phyloP scores from a whole-genome alignment of 345 rosid species.

The Hevea brasiliensis region DNA sequence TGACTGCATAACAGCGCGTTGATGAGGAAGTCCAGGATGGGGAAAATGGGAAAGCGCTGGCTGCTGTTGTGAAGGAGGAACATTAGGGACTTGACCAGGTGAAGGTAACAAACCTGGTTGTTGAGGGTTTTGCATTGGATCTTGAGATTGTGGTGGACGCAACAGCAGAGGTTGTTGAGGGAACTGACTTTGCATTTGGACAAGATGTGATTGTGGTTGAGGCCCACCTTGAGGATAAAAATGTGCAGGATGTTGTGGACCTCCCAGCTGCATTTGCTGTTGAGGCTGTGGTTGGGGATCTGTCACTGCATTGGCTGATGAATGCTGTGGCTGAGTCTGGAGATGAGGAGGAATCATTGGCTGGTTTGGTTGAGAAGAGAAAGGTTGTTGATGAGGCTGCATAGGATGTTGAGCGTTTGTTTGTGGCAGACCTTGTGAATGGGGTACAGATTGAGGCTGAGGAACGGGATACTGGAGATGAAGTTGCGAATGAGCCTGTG shows the following conservation, averaged over 20 bases:
- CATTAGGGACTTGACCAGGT: slow-evolving; percentile 30
- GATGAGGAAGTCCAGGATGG: slow-evolving; percentile 46
- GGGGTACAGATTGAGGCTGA: slow-evolving; percentile 18
- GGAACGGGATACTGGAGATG: slow-evolving; percentile 21
- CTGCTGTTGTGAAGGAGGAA: slow-evolving; percentile 39
- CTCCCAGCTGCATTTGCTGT: slow-evolving; percentile 42
- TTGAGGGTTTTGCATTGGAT: slow-evolving; percentile 40
- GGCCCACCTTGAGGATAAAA: slow-evolving; percentile 41
- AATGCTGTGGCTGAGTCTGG: slow-evolving; percentile 39
- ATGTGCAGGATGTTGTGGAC: slow-evolving; percentile 34
- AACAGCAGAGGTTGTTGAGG: slow-evolving; percentile 46
- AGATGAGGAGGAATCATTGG: slow-evolving; percentile 35
- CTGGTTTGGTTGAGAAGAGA: slow-evolving; percentile 35
- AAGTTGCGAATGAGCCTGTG: slow-evolving; percentile 14
- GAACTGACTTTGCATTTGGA: slow-evolving; percentile 44
- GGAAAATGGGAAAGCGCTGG: slow-evolving; percentile 36
- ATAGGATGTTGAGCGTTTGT: slow-evolving; percentile 31
- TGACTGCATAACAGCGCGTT: slow-evolving; percentile 40
- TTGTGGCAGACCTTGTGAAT: slow-evolving; percentile 37
- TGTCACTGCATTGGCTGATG: slow-evolving; percentile 43
- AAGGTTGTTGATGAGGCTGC: slow-evolving; percentile 20
- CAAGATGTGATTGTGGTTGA: slow-evolving; percentile 34
- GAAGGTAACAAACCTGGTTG: slow-evolving; percentile 42
- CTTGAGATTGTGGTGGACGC: slow-evolving; percentile 45
- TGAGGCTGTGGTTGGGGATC: slow-evolving; percentile 48